Evolutionary conservation across 2,329 filamentous ascomycete genomes (phyloP).

Genomic region (Fusarium chaquense): DNA sequence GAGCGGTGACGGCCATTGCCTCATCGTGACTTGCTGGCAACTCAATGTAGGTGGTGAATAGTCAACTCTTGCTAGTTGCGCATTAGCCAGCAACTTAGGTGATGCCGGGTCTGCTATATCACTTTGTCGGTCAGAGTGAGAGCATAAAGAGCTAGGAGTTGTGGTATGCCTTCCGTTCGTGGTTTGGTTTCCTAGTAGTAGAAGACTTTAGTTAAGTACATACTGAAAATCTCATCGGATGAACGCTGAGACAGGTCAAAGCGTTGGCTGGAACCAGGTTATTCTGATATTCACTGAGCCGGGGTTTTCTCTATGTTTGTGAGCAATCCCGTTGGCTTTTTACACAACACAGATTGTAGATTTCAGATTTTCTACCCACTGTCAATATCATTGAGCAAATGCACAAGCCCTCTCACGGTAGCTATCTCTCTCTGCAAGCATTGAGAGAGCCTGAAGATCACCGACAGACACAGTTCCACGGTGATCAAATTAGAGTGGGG

Average conservation of each 20-base stretch:
- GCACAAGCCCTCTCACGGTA: neutral
- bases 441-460: neutral
- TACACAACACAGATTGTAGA: neutral
- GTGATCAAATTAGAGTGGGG: conserved; percentile 16
- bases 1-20: conserved; percentile 36
- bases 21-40: conserved; percentile 19
- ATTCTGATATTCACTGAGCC: neutral
- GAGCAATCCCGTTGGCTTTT: neutral
- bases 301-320: neutral
- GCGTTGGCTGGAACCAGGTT: conserved; percentile 3
- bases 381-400: neutral
- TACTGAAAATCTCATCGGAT: neutral
- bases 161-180: conserved; percentile 15
- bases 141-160: conserved; percentile 22
- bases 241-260: conserved; percentile 29
- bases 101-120: conserved; percentile 17
- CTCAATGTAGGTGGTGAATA: neutral
- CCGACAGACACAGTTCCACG: neutral
- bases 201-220: conserved; percentile 9
- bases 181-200: conserved; percentile 9
- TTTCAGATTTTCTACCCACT: neutral
- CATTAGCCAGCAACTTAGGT: conserved; percentile 20
- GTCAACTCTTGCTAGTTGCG: conserved; percentile 26
- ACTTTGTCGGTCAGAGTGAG: conserved; percentile 38
- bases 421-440: neutral